Evolutionary conservation across 1,284 basidiomycete species (phyloP).

Genomic region (Chondrostereum purpureum): DNA sequence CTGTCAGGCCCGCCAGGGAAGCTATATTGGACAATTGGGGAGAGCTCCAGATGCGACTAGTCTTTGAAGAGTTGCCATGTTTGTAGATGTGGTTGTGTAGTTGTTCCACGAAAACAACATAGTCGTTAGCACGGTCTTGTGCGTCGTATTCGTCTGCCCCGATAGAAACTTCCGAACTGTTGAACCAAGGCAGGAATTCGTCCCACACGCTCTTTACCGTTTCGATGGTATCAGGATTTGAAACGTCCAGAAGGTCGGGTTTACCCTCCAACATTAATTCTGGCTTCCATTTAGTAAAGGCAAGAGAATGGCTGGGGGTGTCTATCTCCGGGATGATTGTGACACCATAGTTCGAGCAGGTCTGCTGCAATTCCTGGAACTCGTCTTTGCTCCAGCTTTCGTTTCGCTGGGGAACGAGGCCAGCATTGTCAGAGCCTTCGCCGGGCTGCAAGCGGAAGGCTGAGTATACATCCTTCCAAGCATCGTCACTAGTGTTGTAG

Average conservation of each 20-base stretch:
- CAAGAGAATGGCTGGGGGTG: conserved; percentile 30
- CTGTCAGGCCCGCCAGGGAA: conserved; percentile 27
- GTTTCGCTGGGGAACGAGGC: conserved; percentile 22
- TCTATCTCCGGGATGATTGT: conserved; percentile 31
- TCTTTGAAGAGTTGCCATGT: no score
- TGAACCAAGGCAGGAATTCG: conserved; percentile 32
- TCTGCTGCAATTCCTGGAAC: conserved; percentile 24
- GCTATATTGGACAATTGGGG: conserved; percentile 16
- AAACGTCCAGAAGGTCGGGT: conserved; percentile 30
- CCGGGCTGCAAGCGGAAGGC: conserved; percentile 30
- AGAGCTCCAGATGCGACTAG: conserved; percentile 29
- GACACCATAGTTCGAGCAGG: conserved; percentile 24
- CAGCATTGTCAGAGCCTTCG: conserved; percentile 19
- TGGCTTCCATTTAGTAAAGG: conserved; percentile 31
- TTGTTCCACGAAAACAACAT: conserved; percentile 30
- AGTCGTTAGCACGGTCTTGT: conserved; percentile 28
- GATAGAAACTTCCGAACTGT: conserved; percentile 28
- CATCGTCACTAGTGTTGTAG: conserved; percentile 16
- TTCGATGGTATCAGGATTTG: conserved; percentile 28
- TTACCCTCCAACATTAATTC: conserved; percentile 22
- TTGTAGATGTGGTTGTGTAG: no score
- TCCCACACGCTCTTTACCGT: conserved; percentile 30
- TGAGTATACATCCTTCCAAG: conserved; percentile 29
- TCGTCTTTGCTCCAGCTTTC: conserved; percentile 25
- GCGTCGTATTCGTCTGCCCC: conserved; percentile 33